Evolutionary conservation across 2,329 filamentous ascomycete genomes (phyloP).

Genomic region (Scedosporium dehoogii): DNA sequence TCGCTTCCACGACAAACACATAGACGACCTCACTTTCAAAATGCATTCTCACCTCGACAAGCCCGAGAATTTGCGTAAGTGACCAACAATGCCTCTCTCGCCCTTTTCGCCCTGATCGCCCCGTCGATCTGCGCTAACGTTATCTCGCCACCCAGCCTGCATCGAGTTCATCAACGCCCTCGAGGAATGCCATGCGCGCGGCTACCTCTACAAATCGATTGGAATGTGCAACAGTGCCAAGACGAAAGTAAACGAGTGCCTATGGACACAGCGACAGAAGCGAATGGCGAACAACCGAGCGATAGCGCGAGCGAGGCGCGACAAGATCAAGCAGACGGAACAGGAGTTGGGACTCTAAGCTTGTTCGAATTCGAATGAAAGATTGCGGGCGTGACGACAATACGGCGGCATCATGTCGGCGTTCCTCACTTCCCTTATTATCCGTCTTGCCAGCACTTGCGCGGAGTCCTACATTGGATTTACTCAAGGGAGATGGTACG

Average conservation of each 20-base stretch:
- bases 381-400: neutral
- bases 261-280: constrained; percentile 70
- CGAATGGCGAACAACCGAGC: constrained; percentile 66
- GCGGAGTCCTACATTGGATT: neutral
- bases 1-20: neutral
- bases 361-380: neutral
- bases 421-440: neutral
- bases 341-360: constrained; percentile 32
- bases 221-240: constrained; percentile 89
- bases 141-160: constrained; percentile 56
- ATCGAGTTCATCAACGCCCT: constrained; percentile 88
- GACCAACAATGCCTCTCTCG: neutral
- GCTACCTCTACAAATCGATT: constrained; percentile 84
- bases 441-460: neutral
- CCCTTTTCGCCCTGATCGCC: neutral
- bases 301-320: constrained; percentile 56
- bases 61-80: constrained; percentile 48
- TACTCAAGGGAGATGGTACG: neutral
- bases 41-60: constrained; percentile 98
- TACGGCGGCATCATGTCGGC: neutral
- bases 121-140: neutral
- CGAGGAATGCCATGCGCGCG: constrained; percentile 87
- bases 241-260: constrained; percentile 71
- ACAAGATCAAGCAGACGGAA: constrained; percentile 65
- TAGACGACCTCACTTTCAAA: constrained; percentile 16